phyloP scores from a whole-genome alignment of 2,329 filamentous ascomycete genomes.

The Aspergillus brunneoviolaceus region DNA sequence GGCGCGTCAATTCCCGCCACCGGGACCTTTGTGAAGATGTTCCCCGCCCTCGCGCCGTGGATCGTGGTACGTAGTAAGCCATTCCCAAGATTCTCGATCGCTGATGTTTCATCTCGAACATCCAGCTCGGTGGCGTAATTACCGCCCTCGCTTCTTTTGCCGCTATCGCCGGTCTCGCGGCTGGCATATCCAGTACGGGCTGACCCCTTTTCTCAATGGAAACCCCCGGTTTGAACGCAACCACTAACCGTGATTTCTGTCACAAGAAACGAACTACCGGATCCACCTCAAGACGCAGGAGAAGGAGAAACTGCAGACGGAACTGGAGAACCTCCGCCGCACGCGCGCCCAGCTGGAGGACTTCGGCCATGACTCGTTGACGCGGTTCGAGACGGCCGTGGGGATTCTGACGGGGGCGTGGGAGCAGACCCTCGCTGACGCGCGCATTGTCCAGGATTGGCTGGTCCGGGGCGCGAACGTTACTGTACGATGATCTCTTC shows the following conservation, averaged over 20 bases:
- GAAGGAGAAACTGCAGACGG: background rate
- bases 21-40: background rate
- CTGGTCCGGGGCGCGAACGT: background rate
- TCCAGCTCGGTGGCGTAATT: constrained; percentile 2
- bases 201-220: background rate
- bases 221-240: background rate
- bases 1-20: background rate
- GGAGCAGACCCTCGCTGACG: background rate
- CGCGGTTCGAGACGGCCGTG: background rate
- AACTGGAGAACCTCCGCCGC: background rate
- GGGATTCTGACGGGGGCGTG: background rate
- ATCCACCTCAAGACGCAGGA: background rate
- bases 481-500: background rate
- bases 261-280: background rate
- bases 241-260: background rate
- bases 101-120: no score
- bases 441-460: background rate
- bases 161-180: background rate
- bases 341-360: background rate
- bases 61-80: background rate
- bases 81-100: background rate
- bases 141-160: background rate
- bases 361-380: background rate
- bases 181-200: background rate
- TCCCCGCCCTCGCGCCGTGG: background rate